Conservation (phyloP, 208 protist species). For the Wallacemonas sp. region DNA sequence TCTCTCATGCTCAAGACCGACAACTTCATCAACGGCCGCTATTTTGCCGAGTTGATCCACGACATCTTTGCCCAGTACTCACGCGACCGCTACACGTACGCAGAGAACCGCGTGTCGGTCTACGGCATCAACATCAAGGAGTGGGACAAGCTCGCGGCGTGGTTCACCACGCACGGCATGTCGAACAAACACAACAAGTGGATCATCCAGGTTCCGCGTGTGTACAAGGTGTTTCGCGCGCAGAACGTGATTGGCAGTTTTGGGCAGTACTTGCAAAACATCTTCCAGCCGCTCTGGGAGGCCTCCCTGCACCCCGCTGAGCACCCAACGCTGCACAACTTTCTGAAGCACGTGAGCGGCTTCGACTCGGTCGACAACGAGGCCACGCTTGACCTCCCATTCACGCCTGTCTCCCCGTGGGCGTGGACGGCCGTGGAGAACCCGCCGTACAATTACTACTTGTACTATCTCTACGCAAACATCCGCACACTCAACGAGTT, state of each 20-base stretch:
- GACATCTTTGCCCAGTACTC: slow-evolving; percentile 96
- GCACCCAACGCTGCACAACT: slow-evolving; percentile 95
- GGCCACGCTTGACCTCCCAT: slow-evolving; percentile 90
- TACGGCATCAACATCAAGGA: slow-evolving; percentile 93
- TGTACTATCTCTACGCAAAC: slow-evolving; percentile 99
- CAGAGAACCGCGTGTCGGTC: slow-evolving; percentile 92
- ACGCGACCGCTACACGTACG: slow-evolving; percentile 95
- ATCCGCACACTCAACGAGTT: slow-evolving; percentile 97
- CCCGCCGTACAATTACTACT: slow-evolving; percentile 99
- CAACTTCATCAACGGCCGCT: slow-evolving; percentile 97
- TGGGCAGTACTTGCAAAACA: slow-evolving; percentile 96
- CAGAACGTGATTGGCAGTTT: slow-evolving; percentile 94
- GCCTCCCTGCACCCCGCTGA: slow-evolving; percentile 94
- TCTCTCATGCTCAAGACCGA: slow-evolving; percentile 98
- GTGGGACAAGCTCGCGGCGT: slow-evolving; percentile 95
- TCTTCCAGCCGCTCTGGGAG: slow-evolving; percentile 99
- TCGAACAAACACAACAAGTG: slow-evolving; percentile 96
- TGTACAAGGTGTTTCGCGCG: slow-evolving; percentile 94
- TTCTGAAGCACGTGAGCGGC: slow-evolving; percentile 96
- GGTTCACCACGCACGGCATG: slow-evolving; percentile 96
- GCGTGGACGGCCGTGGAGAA: slow-evolving; percentile 95
- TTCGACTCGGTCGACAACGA: slow-evolving; percentile 99
- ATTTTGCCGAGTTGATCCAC: slow-evolving; percentile 96
- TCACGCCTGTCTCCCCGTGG: slow-evolving; percentile 81
- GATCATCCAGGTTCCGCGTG: slow-evolving; percentile 97